Evolutionary conservation across 805 yeast species (phyloP).

Genomic region (Monosporozyma aerobia): DNA sequence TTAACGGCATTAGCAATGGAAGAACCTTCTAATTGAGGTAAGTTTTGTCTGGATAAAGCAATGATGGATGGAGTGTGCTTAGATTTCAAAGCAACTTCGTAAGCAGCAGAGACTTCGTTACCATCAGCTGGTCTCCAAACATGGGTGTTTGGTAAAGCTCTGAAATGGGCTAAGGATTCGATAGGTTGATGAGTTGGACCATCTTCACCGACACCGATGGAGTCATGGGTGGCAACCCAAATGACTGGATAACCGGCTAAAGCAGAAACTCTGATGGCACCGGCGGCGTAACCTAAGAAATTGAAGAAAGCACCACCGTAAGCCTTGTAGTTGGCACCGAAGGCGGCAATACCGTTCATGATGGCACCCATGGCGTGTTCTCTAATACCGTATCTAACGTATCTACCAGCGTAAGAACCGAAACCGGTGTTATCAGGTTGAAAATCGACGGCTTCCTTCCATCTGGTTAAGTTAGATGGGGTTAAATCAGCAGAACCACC

Average conservation of each 20-base stretch:
- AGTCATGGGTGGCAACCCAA: slow-evolving; percentile 88
- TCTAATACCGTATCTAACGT: slow-evolving; percentile 95
- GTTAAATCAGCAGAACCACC: slow-evolving; percentile 99
- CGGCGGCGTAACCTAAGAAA: slow-evolving; percentile 78
- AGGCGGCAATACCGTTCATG: slow-evolving; percentile 94
- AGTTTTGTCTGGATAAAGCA: slow-evolving; percentile 77
- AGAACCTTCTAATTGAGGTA: slow-evolving; percentile 91
- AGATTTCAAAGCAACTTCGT: slow-evolving; percentile 52
- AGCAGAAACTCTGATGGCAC: slow-evolving; percentile 80
- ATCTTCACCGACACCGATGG: slow-evolving; percentile 86
- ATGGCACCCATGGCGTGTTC: slow-evolving; percentile 99
- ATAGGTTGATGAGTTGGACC: slow-evolving; percentile 94
- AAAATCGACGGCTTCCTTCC: slow-evolving; percentile 79
- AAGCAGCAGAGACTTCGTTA: slow-evolving; percentile 81
- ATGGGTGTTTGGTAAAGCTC: slow-evolving; percentile 73
- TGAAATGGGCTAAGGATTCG: slow-evolving; percentile 77
- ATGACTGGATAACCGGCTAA: slow-evolving; percentile 73
- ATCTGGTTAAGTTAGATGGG: slow-evolving; percentile 91
- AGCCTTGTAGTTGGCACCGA: slow-evolving; percentile 72
- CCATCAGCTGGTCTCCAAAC: slow-evolving; percentile 95
- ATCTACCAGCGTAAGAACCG: slow-evolving; percentile 86
- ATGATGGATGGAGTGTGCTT: slow-evolving; percentile 61
- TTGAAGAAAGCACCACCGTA: slow-evolving; percentile 98
- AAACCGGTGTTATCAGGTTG: slow-evolving; percentile 73
- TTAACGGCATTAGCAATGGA: slow-evolving; percentile 81